Evolutionary conservation across 345 rosid genomes (phyloP), one percentile per base, ranked within the genome.

Genomic region (Dovyalis caffra): DNA sequence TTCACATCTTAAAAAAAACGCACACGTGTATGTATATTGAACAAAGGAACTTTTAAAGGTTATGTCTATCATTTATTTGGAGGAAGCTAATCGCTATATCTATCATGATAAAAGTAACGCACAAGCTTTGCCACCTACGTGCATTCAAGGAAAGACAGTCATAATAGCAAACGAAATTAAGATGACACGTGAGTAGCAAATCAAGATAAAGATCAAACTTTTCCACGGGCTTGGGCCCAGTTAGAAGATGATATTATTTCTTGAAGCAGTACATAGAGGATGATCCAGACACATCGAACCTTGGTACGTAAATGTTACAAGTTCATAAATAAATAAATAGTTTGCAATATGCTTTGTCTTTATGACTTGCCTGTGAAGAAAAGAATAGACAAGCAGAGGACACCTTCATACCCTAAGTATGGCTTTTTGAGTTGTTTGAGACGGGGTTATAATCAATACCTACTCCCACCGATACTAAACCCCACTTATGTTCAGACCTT

Each of bases 301-400:
- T n/a, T n/a, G n/a, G n/a, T n/a, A n/a, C n/a, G n/a, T n/a, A n/a
- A n/a, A 6, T 31, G 32, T 2, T 3, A 8, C 53, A 33, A 49
- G 21, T 33, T 58, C 12, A 47, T 4, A 51, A 45, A n/a, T 10
- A 37, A 37, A 37, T 37, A 8, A 8, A 8, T 35, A 43, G 4
- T 15, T 14, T 9, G 3, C 15, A 56, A 23, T 56, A 20, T 18
- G 61, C 12, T 21, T 53, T 51, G 40, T 53, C 16, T 25, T 34
- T 26, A 28, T 61, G 47, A 62, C 81, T 66, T 83, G 9, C 45
- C 12, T 49, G 40, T 15, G 74, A 79, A 70, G 77, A 40, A 73
- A 66, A 37, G 72, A 66, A 73, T 37, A 76, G 76, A 64, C 68
- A 28, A 51, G 71, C 1, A 20, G 40, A 47, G 35, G 43, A 62